Conservation (phyloP, 1,284 basidiomycete species). For the Golubevia sp. region DNA sequence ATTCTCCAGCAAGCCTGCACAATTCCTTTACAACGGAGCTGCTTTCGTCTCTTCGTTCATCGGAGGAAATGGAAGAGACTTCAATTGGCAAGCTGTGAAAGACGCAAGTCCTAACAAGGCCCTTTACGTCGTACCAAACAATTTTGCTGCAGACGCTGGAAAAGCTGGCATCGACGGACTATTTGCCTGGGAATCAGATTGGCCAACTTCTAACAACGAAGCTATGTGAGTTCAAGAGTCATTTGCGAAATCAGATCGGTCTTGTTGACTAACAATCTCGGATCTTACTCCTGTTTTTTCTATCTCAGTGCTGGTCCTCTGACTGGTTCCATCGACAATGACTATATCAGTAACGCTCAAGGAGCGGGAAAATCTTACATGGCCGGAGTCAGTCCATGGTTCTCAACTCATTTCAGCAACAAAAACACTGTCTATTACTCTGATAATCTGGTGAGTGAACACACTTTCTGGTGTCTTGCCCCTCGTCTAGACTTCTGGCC, state of each 20-base stretch:
- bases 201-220: slow-evolving; percentile 59
- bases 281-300: no score
- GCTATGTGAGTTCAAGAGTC: no score
- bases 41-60: slow-evolving; percentile 60
- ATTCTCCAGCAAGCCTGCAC: slow-evolving; percentile 38
- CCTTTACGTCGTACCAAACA: slow-evolving; percentile 59
- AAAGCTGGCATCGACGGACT: slow-evolving; percentile 2
- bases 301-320: slow-evolving; percentile 31
- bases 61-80: slow-evolving; percentile 46
- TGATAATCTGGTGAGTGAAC: no score
- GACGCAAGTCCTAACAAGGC: slow-evolving; percentile 30
- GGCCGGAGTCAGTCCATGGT: slow-evolving; percentile 62
- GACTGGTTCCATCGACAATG: slow-evolving; percentile 39
- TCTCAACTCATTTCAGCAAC: slow-evolving; percentile 62
- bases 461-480: no score
- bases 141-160: slow-evolving; percentile 17
- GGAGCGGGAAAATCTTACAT: slow-evolving; percentile 54
- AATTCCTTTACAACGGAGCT: slow-evolving; percentile 52
- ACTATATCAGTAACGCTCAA: slow-evolving; percentile 32
- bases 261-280: no score
- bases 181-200: slow-evolving; percentile 39
- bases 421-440: slow-evolving; percentile 63
- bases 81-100: slow-evolving; percentile 49
- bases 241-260: no score
- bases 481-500: no score